A percentile compares a stretch with the other conserved stretches of the same genome.
Conservation (phyloP, 2,329 filamentous ascomycete species). For the Aspergillus candidus region DNA sequence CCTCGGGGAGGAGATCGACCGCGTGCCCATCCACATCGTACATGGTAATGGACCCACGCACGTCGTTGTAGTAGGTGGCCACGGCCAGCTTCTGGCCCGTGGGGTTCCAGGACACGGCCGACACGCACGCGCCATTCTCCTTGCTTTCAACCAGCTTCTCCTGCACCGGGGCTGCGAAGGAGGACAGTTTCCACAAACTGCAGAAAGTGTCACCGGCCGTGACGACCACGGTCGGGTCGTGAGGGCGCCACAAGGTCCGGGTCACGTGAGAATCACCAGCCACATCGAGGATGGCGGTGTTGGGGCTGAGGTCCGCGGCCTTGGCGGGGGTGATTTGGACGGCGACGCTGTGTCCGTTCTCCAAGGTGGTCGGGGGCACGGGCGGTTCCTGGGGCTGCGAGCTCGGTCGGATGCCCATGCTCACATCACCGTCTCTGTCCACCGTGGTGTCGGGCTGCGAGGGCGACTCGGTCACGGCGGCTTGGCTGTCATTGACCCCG, state of each 20-base stretch:
- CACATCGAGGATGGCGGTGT: slow-evolving; percentile 39
- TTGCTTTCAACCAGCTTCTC: slow-evolving; percentile 34
- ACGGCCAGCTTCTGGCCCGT: slow-evolving; percentile 41
- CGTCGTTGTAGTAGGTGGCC: slow-evolving; percentile 38
- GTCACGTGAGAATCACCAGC: slow-evolving; percentile 36
- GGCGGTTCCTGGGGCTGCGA: slow-evolving; percentile 26
- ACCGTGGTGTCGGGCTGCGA: slow-evolving; percentile 22
- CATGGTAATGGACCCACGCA: slow-evolving; percentile 39
- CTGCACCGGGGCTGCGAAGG: slow-evolving; percentile 21
- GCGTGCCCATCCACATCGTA: slow-evolving; percentile 40
- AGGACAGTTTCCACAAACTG: slow-evolving; percentile 40
- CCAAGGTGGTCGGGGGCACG: slow-evolving; percentile 33
- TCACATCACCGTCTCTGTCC: slow-evolving; percentile 42
- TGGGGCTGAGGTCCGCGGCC: slow-evolving; percentile 40
- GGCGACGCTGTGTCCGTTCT: slow-evolving; percentile 41
- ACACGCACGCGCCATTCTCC: slow-evolving; percentile 32
- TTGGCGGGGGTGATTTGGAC: slow-evolving; percentile 46
- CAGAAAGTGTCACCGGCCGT: slow-evolving; percentile 41
- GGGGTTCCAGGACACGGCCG: slow-evolving; percentile 43
- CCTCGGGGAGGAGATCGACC: slow-evolving; percentile 41
- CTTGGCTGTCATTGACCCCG: slow-evolving; percentile 22
- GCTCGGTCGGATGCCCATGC: slow-evolving; percentile 29
- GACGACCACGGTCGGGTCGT: slow-evolving; percentile 38
- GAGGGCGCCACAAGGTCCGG: slow-evolving; percentile 39
- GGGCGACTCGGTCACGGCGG: slow-evolving; percentile 16